These are phyloP conservation scores for Reutealis trisperma DNA, from an alignment of 345 rosid species.

Conservation along the genomic window DNA sequence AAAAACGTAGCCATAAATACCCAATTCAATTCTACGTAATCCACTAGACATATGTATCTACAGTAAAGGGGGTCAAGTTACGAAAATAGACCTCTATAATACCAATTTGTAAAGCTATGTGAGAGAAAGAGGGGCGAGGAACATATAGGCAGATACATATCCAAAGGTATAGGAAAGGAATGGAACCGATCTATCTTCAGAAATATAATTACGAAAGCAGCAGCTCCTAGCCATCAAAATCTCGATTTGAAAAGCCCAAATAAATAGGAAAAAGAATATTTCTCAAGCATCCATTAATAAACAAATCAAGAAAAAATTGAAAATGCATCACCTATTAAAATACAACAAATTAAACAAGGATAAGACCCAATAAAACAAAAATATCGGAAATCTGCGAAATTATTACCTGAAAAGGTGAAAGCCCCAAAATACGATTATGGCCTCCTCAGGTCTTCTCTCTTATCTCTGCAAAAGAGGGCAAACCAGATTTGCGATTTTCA, in stretches of 20 bases:
- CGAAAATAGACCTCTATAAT: too few species aligned
- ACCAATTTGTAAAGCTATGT: not conserved
- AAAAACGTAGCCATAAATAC: not conserved
- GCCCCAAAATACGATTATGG: not conserved
- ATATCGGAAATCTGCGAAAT: not conserved
- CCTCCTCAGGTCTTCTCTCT: not conserved
- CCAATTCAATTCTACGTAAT: not conserved
- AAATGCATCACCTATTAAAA: too few species aligned
- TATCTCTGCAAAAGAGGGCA: not conserved
- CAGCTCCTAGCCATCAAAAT: not conserved
- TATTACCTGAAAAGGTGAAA: slow-evolving; percentile 2
- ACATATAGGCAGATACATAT: not conserved
- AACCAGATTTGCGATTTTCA: not conserved
- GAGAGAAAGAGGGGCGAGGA: too few species aligned
- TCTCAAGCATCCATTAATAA: not conserved
- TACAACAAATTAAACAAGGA: not conserved
- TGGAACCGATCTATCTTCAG: not conserved
- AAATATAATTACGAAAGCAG: not conserved
- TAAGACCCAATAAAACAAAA: not conserved
- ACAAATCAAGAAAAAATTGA: not conserved
- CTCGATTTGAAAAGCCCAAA: not conserved
- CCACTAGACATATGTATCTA: too few species aligned
- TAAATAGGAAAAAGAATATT: not conserved
- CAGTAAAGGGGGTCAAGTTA: too few species aligned
- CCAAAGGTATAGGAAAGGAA: not conserved